These are phyloP conservation scores for Candida railenensis DNA, from an alignment of 805 yeast genomes.

Conservation along the genomic window DNA sequence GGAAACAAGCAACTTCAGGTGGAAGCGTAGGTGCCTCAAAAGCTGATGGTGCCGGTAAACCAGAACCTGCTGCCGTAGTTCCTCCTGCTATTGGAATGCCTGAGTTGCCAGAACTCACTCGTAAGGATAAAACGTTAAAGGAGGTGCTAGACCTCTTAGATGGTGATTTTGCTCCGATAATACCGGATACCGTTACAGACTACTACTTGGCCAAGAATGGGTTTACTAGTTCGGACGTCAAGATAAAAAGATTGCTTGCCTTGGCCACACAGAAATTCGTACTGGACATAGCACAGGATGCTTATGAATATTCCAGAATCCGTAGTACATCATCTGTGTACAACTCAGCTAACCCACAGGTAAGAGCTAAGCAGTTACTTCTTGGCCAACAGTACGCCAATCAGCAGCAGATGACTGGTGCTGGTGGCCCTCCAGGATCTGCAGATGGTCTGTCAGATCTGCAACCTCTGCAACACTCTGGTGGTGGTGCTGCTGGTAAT, in stretches of 20 bases:
- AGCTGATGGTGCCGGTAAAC: constrained; percentile 8
- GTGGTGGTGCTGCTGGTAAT: constrained; percentile 42
- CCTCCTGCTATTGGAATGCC: constrained; percentile 24
- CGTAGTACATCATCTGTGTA: constrained; percentile 87
- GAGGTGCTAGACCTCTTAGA: constrained; percentile 89
- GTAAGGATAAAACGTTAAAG: constrained; percentile 77
- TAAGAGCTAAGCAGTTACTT: constrained; percentile 72
- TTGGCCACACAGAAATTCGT: constrained; percentile 95
- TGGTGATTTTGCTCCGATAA: constrained; percentile 85
- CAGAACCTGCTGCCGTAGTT: constrained; percentile 11
- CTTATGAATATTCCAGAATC: constrained; percentile 91
- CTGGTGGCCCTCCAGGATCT: constrained; percentile 24
- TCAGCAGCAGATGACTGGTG: constrained; percentile 34
- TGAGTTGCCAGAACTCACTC: constrained; percentile 64
- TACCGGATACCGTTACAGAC: constrained; percentile 95
- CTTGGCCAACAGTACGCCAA: constrained; percentile 61
- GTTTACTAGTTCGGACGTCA: constrained; percentile 72
- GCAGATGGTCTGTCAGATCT: constrained; percentile 36
- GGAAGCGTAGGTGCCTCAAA: background rate
- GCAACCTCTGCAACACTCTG: constrained; percentile 29
- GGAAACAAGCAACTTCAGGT: background rate
- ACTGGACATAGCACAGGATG: constrained; percentile 92
- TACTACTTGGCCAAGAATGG: constrained; percentile 87
- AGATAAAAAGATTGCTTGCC: constrained; percentile 77
- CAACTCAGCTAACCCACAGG: constrained; percentile 81